Base-by-base conservation (phyloP, 2,329 filamentous ascomycete species). In the Lachnellula willkommii region DNA sequence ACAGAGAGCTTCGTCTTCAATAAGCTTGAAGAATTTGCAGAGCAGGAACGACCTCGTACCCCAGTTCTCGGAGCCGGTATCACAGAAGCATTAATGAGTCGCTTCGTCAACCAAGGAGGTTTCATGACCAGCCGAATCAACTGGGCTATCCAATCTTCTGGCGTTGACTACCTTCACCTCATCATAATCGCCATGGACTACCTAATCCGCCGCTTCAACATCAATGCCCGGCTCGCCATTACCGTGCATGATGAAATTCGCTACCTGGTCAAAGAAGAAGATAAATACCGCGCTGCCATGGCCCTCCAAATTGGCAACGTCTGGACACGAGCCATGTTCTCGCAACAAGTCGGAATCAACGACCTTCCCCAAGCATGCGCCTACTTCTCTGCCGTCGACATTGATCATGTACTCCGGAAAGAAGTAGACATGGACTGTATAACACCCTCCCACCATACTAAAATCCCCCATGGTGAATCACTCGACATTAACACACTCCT, bases 1-100 rank as follows among this genome's bases (percentile, higher is more conserved):
- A 97, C 94, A 0, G 94, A 99, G 70, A 96, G 90, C 0, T 94
- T 97, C 64, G 93, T 99, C 7, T 99, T 99, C 79, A 99, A 99
- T 74, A 94, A 90, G 68, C 82, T 99, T 0, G 95, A 99, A 74
- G 91, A 96, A 65, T 99, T 99, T 72, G 94, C 95, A 3, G 91
- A 97, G 69, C 93, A 97, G 69, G 91, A 96, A 66, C 79, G 84
- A 37, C 93, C 94, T 9, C 83, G 90, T 4, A 99, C 94, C 0
- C 94, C 94, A 0, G 92, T 96, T 0, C 80, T 99, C 4, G 94
- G 90, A 3, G 94, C 94, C 9, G 93, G 92, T 15, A 99, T 99
- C 63, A 99, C 94, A 0, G 91, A 99, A 74, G 94, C 95, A 0
- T 76, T 99, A 20, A 95, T 95, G 87, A 80, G 86, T 52, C 85